phyloP scores from a whole-genome alignment of 306 rosid genomes.

The Alnus glutinosa region DNA sequence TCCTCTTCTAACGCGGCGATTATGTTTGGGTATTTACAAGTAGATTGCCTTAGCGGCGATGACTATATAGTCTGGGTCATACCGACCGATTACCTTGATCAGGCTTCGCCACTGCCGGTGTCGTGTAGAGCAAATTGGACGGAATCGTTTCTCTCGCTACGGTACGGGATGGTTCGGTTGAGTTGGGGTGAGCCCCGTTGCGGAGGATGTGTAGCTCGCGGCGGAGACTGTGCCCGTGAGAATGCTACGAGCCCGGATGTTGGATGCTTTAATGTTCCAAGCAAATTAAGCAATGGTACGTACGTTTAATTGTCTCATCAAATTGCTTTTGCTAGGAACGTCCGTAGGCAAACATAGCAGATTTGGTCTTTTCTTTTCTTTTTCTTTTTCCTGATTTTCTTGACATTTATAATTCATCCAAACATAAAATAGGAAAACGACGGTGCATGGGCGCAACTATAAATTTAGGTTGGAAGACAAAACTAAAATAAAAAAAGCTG shows the following conservation, averaged over 20 bases:
- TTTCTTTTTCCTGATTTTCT: too few species aligned
- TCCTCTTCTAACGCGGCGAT: conserved; percentile 4
- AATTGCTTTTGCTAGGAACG: too few species aligned
- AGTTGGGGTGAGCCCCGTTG: conserved; percentile 49
- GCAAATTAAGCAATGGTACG: conserved; percentile 39
- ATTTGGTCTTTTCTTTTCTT: too few species aligned
- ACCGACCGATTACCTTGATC: too few species aligned
- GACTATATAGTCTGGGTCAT: neutral
- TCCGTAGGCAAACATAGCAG: too few species aligned
- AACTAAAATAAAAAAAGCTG: too few species aligned
- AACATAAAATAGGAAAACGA: too few species aligned
- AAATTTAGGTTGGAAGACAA: too few species aligned
- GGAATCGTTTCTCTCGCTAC: conserved; percentile 26
- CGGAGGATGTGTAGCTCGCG: conserved; percentile 25
- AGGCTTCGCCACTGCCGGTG: neutral
- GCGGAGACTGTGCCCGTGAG: conserved; percentile 42
- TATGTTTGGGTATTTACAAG: too few species aligned
- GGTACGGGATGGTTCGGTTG: conserved; percentile 32
- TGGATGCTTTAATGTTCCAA: conserved; percentile 29
- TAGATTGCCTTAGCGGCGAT: conserved; percentile 30
- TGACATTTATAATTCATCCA: too few species aligned
- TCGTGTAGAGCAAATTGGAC: conserved; percentile 21
- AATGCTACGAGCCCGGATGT: neutral
- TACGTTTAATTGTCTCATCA: too few species aligned
- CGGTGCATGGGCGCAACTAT: too few species aligned